Evolutionary conservation across 176 grass and related monocot genomes (phyloP), one percentile per base, ranked within the genome.

Genomic region (Alloteropsis semialata): DNA sequence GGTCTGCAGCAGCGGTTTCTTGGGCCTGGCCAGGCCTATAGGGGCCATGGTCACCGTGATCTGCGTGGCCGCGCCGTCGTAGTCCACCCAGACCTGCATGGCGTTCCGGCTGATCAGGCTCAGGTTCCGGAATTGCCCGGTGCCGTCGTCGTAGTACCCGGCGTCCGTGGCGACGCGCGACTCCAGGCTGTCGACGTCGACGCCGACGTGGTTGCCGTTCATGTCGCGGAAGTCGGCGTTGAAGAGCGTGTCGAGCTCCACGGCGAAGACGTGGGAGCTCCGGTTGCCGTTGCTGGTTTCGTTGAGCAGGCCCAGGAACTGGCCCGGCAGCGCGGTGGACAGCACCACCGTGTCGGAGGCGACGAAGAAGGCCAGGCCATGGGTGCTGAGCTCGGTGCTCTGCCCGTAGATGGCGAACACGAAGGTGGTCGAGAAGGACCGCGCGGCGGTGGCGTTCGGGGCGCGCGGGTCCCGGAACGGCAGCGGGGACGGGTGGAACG

Each of bases 81-180:
- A 92, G 56, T 87, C 81, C 48, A 89, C 78, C 91, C 91, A 90
- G 49, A 78, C 81, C 19, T 92, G 87, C 87, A 92, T 90, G 38
- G 87, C 57, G 50, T 74, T 50, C 41, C 84, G 82, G 67, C 88
- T 88, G 49, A 88, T 75, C 21, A 88, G 60, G 76, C 21, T 78
- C 12, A 93, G 68, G 54, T 78, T 79, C 55, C 1, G 36, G 60
- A 90, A 79, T 28, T 4, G 19, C 44, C 88, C 87, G 22, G 58
- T 74, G n/a, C 2, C 76, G 32, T 87, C 82, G 33, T 82, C 74
- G 55, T 79, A 80, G 83, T 85, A 90, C 9, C 85, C 88, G 15
- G 69, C 91, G 51, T 77, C 10, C 2, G 49, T 4, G 1, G 88
- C 57, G 8, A 1, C 17, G 22, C 0, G 0, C 15, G 91, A 93